Percentiles rank a stretch among this genome's conserved stretches.
phyloP scores from a whole-genome alignment of 306 rosid species.

The Quillaja saponaria region DNA sequence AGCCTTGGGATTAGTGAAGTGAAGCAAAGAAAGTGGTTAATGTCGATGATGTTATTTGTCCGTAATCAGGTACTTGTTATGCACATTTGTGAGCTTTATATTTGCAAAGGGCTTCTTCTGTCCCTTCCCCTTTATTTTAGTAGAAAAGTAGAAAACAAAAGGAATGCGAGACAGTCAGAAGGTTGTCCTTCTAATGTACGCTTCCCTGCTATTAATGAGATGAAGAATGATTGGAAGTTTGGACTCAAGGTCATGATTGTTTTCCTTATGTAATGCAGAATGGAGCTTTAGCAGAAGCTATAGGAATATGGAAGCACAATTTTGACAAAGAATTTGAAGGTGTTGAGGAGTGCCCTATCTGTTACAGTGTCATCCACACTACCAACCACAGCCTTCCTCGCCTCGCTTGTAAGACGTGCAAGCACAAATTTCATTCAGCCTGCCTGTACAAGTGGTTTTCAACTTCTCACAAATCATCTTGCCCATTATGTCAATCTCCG shows the following conservation, averaged over 20 bases:
- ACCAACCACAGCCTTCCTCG: slow-evolving; percentile 86
- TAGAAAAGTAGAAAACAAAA: too few relatives aligned
- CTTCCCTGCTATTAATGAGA: too few relatives aligned
- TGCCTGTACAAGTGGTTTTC: too few relatives aligned
- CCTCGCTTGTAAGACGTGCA: too few relatives aligned
- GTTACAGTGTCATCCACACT: slow-evolving; percentile 96
- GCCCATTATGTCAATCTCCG: slow-evolving; percentile 92
- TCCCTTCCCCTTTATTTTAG: too few relatives aligned
- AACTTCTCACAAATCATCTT: too few relatives aligned
- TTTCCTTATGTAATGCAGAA: slow-evolving; percentile 59
- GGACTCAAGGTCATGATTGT: too few relatives aligned
- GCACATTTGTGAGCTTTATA: slow-evolving; percentile 18
- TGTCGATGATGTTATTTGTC: slow-evolving; percentile 89
- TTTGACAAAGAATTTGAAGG: slow-evolving; percentile 98
- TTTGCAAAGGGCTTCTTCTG: slow-evolving; percentile 15
- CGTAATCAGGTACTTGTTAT: slow-evolving; percentile 78
- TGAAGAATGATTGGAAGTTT: too few relatives aligned
- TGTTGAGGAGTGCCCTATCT: slow-evolving; percentile 95
- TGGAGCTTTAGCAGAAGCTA: slow-evolving; percentile 96
- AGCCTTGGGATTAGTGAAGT: slow-evolving; percentile 89
- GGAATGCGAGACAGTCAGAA: slow-evolving; percentile 3
- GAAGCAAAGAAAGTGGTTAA: slow-evolving; percentile 92
- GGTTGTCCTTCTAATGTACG: neutral
- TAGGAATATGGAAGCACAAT: slow-evolving; percentile 88
- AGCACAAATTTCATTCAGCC: too few relatives aligned